Evolutionary conservation across 306 rosid species (phyloP), one percentile per base, ranked within the genome.

Genomic region (Hippophae rhamnoides): DNA sequence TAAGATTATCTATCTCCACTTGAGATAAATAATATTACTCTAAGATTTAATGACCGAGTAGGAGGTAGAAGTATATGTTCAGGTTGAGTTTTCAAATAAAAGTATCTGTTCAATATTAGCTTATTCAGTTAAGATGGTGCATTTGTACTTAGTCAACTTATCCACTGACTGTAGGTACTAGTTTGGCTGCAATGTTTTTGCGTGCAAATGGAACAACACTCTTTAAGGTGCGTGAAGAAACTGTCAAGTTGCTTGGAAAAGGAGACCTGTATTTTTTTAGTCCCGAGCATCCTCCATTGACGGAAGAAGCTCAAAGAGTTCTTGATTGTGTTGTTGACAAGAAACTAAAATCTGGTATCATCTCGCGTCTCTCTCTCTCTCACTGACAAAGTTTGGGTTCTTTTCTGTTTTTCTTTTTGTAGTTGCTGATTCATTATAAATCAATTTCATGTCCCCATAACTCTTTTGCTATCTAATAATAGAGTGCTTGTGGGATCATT

Each of bases 291-390:
- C 95, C 95, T 58, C 79, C 80, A 25, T 57, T 79, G 56, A 76
- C 86, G 12, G 86, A 79, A 57, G 90, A 76, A 41, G 89, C 95
- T 63, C 95, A 79, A 72, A 63, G 79, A 65, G 86, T 68, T 46
- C 86, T 89, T 58, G 97, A 89, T 74, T 77, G 81, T 85, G 97
- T 90, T 58, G 62, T 81, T 69, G 86, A 85, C 57, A 60, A 70
- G 56, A 81, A 75, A 59, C 4, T 79, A n/a, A 78, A 79, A 60
- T 79, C 85, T 53, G 90, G 97, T 85, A 62, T 3, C 55, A 75
- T 71, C 58, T 60, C 53, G 9, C 38, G 38, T 31, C 38, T 31
- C 38, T 18, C 23, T 18, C 23, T 31, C 38, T 31, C 38, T 31
- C 38, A 31, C 38, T 31, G 4, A 31, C 38, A 31, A 31, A 31